Base-by-base conservation (phyloP, 371 early-diverging fungal genomes). In the Dentiscutata heterogama region DNA sequence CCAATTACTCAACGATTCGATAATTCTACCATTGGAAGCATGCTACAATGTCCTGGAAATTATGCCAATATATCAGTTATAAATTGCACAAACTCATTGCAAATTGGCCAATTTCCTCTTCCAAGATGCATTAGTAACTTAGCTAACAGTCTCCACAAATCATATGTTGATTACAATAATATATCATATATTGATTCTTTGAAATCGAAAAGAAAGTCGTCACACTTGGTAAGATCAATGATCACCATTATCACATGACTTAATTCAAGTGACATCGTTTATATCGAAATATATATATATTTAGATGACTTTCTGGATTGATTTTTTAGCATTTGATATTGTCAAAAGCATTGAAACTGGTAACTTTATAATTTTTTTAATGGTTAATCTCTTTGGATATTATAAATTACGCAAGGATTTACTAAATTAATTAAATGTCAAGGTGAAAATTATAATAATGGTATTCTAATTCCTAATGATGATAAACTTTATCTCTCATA, bases 101-200 rank as follows among this genome's bases (percentile, higher is more conserved):
- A 7, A 25, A 3, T 39, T 18, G 77, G 51, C 11, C 3, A 27
- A 39, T 61, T 39, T 13, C 77, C 77, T 20, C 18, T 77, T 25
- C 77, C 77, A 77, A 77, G 77, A 42, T 77, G 77, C 61, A 27
- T 77, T 22, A 50, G 51, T 25, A 11, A 77, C 25, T 31, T 58
- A 18, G 18, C 53, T 25, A 39, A 14, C 13, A 27, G 61, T 0
- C 16, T 50, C 22, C 61, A 63, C 29, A n/a, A 25, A 22, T 54
- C 53, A 25, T 42, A 39, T n/a, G 70, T 3, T 13, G 54, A 72
- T 53, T 13, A 27, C 2, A 18, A 27, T 46, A 18, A 72, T 27
- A 51, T 72, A 27, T 7, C 18, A 2, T 18, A 6, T 58, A 14
- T 4, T 18, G 61, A 27, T 8, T 14, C 31, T 13, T n/a, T 35